Percentiles rank a stretch among this genome's conserved stretches.
Conservation (phyloP, 2,329 filamentous ascomycete species). For the Trichophyton benhamiae region DNA sequence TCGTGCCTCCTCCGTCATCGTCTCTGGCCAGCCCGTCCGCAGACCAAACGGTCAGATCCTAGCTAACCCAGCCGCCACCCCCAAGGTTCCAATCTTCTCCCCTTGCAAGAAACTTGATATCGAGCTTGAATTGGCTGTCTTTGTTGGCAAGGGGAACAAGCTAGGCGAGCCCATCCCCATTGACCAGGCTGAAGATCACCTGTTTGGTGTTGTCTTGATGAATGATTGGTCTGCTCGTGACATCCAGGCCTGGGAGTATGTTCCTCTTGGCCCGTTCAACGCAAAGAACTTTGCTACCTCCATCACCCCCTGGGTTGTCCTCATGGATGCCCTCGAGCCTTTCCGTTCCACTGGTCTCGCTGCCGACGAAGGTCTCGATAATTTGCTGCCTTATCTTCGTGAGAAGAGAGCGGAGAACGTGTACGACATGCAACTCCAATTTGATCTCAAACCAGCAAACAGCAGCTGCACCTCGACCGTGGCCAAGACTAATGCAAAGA, state of each 20-base stretch:
- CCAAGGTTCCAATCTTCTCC: conserved; percentile 51
- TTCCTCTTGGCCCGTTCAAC: conserved; percentile 71
- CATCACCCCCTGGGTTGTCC: conserved; percentile 67
- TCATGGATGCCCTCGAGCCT: conserved; percentile 62
- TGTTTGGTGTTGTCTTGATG: conserved; percentile 71
- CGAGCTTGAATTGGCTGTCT: conserved; percentile 68
- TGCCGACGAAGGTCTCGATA: conserved; percentile 35
- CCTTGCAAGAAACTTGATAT: conserved; percentile 60
- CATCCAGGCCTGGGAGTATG: conserved; percentile 73
- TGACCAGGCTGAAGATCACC: conserved; percentile 51
- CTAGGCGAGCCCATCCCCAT: conserved; percentile 54
- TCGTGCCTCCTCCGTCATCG: conserved; percentile 60
- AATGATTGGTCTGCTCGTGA: conserved; percentile 83
- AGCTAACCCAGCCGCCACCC: conserved; percentile 47
- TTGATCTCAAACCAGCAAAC: conserved; percentile 41
- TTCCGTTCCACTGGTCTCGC: conserved; percentile 44
- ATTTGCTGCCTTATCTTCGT: conserved; percentile 51
- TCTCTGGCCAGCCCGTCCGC: conserved; percentile 60
- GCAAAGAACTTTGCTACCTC: conserved; percentile 72
- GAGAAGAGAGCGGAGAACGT: conserved; percentile 48
- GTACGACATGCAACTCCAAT: conserved; percentile 57
- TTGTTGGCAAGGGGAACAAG: conserved; percentile 53
- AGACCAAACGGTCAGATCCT: conserved; percentile 66
- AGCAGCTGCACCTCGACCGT: conserved; percentile 45
- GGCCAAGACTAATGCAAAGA: conserved; percentile 47